Percentiles rank a stretch among this genome's conserved stretches.
These are phyloP conservation scores for Trichocomaceae sp. DNA, from an alignment of 2,329 filamentous ascomycete species.

Conservation along the genomic window DNA sequence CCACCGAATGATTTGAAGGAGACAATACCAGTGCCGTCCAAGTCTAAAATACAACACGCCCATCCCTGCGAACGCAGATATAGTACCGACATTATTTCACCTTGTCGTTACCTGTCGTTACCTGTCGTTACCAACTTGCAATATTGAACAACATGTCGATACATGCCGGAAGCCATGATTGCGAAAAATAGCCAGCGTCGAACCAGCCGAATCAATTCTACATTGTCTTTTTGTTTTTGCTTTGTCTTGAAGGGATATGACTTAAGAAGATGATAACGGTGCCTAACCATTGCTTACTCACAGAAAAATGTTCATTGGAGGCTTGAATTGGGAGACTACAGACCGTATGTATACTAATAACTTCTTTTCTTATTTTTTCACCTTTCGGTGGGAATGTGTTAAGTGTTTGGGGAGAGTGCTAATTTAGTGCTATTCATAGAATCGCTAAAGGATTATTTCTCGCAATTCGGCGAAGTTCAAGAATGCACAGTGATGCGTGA, in stretches of 20 bases:
- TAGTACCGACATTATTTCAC: background rate
- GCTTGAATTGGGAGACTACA: slow-evolving; percentile 97
- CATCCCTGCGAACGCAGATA: background rate
- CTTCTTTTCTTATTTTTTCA: background rate
- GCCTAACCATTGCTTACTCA: slow-evolving; percentile 29
- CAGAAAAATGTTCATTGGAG: slow-evolving; percentile 99
- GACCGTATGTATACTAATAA: slow-evolving; percentile 63
- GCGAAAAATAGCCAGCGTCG: background rate
- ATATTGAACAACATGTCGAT: background rate
- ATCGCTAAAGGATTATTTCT: slow-evolving; percentile 93
- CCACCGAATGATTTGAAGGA: background rate
- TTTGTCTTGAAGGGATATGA: background rate
- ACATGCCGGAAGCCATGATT: background rate
- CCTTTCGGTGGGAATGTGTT: no score
- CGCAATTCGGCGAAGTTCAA: slow-evolving; percentile 92
- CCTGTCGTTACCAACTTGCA: background rate
- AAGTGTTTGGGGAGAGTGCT: background rate
- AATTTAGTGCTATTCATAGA: slow-evolving; percentile 51
- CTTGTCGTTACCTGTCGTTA: no score
- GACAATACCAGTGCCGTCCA: background rate
- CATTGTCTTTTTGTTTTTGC: background rate
- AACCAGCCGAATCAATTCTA: background rate
- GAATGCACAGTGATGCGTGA: slow-evolving; percentile 99
- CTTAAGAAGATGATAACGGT: background rate
- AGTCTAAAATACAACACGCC: background rate